Conservation (phyloP, 371 early-diverging fungal species). For the Mucor piriformis region DNA sequence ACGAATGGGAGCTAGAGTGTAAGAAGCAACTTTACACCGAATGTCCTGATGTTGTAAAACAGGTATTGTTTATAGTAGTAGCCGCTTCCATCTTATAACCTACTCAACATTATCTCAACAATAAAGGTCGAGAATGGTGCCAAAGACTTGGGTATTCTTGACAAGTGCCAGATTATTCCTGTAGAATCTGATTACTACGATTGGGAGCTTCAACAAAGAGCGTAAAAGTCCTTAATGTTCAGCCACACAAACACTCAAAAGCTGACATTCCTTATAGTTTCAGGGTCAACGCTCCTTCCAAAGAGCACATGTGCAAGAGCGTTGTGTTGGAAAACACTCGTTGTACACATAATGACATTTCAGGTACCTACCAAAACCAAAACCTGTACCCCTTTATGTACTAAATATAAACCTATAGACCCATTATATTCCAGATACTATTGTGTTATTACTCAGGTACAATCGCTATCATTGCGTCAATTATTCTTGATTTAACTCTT, state of each 20-base stretch:
- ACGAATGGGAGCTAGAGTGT: slow-evolving; percentile 24
- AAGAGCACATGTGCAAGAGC: slow-evolving; percentile 79
- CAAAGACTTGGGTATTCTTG: slow-evolving; percentile 24
- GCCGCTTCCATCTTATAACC: neutral
- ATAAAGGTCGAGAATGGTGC: slow-evolving; percentile 39
- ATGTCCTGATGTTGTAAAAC: slow-evolving; percentile 28
- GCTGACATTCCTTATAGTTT: slow-evolving; percentile 31
- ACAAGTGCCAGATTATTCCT: slow-evolving; percentile 51
- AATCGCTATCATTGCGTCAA: neutral
- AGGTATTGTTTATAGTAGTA: neutral
- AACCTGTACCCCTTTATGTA: neutral
- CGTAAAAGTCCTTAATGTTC: slow-evolving; percentile 30
- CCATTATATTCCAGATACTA: slow-evolving; percentile 44
- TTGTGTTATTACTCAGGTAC: slow-evolving; percentile 66
- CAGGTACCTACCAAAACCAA: slow-evolving; percentile 26
- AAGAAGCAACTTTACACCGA: slow-evolving; percentile 15
- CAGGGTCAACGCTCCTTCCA: slow-evolving; percentile 68
- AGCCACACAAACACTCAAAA: neutral
- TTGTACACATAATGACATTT: slow-evolving; percentile 47
- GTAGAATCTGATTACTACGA: slow-evolving; percentile 74
- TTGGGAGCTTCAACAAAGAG: slow-evolving; percentile 74
- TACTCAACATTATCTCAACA: neutral
- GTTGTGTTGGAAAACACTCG: slow-evolving; percentile 84
- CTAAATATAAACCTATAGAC: neutral
- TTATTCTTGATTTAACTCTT: no score